Evolutionary conservation across 306 rosid species (phyloP).

Genomic region (Trifolium dubium): DNA sequence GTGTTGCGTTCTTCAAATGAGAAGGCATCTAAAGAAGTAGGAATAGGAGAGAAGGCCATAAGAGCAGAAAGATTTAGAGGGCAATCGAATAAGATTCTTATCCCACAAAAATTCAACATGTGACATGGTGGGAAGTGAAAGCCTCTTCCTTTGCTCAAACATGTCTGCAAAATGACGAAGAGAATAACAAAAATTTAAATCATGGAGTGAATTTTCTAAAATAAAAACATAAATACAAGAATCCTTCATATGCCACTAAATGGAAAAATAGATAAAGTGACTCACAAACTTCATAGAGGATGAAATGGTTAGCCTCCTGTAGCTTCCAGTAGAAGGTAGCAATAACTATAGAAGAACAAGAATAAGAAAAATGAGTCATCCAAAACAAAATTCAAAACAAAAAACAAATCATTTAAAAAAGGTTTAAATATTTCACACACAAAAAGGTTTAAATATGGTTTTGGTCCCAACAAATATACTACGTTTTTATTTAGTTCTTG

Average conservation of each 20-base stretch:
- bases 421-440: too few species aligned
- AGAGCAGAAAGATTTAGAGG: conserved; percentile 85
- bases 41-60: conserved; percentile 73
- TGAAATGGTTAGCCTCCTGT: conserved; percentile 7
- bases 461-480: background rate
- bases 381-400: background rate
- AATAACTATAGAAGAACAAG: conserved; percentile 9
- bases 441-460: background rate
- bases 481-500: background rate
- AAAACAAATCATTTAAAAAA: background rate
- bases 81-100: conserved; percentile 78
- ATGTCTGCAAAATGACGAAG: conserved; percentile 47
- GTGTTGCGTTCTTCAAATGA: conserved; percentile 36
- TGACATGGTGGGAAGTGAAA: conserved; percentile 85
- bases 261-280: background rate
- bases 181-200: conserved; percentile 4
- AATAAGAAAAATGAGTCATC: background rate
- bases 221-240: background rate
- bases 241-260: conserved; percentile 20
- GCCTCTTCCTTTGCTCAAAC: conserved; percentile 82
- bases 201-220: background rate
- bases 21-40: conserved; percentile 44
- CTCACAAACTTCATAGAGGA: conserved; percentile 56
- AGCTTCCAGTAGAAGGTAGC: background rate
- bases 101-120: conserved; percentile 70